phyloP scores from a whole-genome alignment of 257 asterid genomes.

The Solanum lignicaule region DNA sequence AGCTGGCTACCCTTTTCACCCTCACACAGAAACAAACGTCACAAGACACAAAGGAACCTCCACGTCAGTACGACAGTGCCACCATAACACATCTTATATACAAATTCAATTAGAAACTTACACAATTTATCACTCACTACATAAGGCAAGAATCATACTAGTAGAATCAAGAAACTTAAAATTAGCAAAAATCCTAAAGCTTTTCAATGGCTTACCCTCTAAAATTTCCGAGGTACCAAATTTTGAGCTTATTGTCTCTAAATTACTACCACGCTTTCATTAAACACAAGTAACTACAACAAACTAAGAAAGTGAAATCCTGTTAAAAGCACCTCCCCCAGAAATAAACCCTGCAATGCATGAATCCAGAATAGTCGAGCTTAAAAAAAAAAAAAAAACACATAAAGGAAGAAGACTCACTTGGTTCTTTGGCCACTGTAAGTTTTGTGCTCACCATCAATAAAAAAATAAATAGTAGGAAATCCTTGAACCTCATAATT shows the following conservation, averaged over 20 bases:
- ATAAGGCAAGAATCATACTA: background rate
- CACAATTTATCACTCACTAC: background rate
- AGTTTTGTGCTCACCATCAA: constrained; percentile 65
- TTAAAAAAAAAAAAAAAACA: background rate
- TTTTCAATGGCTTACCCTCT: background rate
- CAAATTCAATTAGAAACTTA: background rate
- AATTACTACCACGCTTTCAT: background rate
- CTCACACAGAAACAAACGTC: background rate
- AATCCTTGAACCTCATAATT: constrained; percentile 75
- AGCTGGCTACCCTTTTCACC: background rate
- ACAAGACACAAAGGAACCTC: background rate
- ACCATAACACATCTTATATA: background rate
- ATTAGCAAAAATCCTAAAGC: background rate
- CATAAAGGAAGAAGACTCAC: constrained; percentile 23
- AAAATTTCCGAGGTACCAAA: too few species aligned
- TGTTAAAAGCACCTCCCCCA: background rate
- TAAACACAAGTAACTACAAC: background rate
- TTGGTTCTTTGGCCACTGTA: constrained; percentile 71
- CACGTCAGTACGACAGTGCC: background rate
- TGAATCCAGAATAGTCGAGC: background rate
- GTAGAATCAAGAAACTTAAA: background rate
- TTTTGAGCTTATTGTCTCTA: background rate
- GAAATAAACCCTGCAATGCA: background rate
- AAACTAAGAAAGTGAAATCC: background rate
- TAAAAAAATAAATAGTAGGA: constrained; percentile 69